Conservation (phyloP, 2,329 filamentous ascomycete species). For the Phialocephala subalpina region DNA sequence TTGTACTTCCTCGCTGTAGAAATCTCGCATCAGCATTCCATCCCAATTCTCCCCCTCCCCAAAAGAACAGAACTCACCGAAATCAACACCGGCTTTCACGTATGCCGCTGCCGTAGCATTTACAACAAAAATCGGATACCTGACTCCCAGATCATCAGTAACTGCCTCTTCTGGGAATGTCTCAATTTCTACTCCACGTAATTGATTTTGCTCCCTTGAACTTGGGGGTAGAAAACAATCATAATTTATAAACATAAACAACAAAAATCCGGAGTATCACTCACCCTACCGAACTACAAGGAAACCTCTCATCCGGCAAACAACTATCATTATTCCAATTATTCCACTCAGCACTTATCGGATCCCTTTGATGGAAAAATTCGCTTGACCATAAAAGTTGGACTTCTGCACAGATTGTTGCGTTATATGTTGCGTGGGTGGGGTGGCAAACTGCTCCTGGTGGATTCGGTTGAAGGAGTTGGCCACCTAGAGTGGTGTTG, state of each 20-base stretch:
- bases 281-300: constrained; percentile 37
- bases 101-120: constrained; percentile 43
- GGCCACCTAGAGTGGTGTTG: neutral
- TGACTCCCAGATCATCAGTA: too few species aligned
- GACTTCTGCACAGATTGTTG: neutral
- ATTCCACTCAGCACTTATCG: constrained; percentile 28
- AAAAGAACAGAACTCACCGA: neutral
- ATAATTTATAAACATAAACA: too few species aligned
- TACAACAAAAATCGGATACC: constrained; percentile 45
- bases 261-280: too few species aligned
- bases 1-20: constrained; percentile 30
- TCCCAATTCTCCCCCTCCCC: neutral
- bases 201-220: too few species aligned
- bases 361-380: neutral
- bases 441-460: neutral
- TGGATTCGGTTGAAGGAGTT: neutral
- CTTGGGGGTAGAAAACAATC: too few species aligned
- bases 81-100: constrained; percentile 33
- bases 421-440: neutral
- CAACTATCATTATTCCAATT: constrained; percentile 46
- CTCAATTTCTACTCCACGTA: too few species aligned
- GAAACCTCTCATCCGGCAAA: constrained; percentile 37
- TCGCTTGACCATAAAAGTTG: neutral
- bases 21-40: constrained; percentile 19
- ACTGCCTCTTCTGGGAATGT: too few species aligned